These are phyloP conservation scores for Daldinia eschscholtzii DNA, from an alignment of 2,329 filamentous ascomycete genomes.

Conservation along the genomic window DNA sequence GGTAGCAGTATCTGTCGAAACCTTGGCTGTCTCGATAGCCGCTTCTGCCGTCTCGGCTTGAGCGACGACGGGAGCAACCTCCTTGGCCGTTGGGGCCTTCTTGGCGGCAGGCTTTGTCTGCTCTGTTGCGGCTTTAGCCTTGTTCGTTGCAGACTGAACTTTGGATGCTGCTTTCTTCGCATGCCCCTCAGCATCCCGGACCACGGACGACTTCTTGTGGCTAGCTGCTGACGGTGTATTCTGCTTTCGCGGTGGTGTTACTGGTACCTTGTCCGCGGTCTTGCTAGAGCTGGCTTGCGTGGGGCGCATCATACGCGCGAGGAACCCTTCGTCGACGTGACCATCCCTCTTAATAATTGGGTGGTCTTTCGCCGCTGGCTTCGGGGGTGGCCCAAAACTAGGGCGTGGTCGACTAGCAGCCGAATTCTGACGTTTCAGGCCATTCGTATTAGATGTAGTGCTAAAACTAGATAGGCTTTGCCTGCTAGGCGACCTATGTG, in stretches of 20 bases:
- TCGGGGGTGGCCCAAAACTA: slow-evolving; percentile 70
- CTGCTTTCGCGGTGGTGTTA: slow-evolving; percentile 63
- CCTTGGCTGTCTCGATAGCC: slow-evolving; percentile 41
- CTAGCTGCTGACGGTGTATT: slow-evolving; percentile 29
- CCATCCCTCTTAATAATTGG: slow-evolving; percentile 63
- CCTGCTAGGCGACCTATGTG: slow-evolving; percentile 61
- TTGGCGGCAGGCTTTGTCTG: slow-evolving; percentile 39
- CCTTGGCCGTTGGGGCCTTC: slow-evolving; percentile 46
- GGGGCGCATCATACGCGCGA: slow-evolving; percentile 86
- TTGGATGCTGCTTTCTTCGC: slow-evolving; percentile 49
- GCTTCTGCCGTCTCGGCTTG: slow-evolving; percentile 43
- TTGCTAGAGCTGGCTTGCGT: slow-evolving; percentile 78
- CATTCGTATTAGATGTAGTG: slow-evolving; percentile 50
- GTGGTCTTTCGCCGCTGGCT: slow-evolving; percentile 65
- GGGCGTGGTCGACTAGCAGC: slow-evolving; percentile 61
- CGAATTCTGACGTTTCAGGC: slow-evolving; percentile 61
- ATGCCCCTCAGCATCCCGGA: slow-evolving; percentile 43
- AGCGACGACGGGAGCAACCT: slow-evolving; percentile 44
- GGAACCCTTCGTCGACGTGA: slow-evolving; percentile 76
- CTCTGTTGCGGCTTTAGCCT: slow-evolving; percentile 43
- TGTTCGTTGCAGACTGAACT: slow-evolving; percentile 44
- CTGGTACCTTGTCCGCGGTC: slow-evolving; percentile 70
- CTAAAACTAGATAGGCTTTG: slow-evolving; percentile 55
- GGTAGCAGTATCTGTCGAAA: slow-evolving; percentile 39
- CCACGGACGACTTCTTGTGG: slow-evolving; percentile 35